A percentile compares a stretch with the other conserved stretches of the same genome.
These are phyloP conservation scores for Camillea tinctor DNA, from an alignment of 2,329 filamentous ascomycete genomes.

Conservation along the genomic window DNA sequence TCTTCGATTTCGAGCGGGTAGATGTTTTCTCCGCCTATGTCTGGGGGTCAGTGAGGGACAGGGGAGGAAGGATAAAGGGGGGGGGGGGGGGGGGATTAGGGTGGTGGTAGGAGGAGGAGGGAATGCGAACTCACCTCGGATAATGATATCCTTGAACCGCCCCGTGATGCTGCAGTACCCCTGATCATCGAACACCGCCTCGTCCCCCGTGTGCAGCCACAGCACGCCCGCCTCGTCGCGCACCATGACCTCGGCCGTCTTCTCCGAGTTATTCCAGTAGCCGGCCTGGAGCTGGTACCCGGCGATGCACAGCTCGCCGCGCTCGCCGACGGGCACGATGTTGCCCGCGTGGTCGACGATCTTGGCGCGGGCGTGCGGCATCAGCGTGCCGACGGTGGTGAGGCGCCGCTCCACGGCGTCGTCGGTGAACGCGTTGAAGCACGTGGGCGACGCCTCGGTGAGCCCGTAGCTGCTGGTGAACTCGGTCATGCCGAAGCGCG, in stretches of 20 bases:
- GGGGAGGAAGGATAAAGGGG: background rate
- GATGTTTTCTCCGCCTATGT: conserved; percentile 65
- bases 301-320: conserved; percentile 74
- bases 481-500: conserved; percentile 71
- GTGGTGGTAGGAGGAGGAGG: background rate
- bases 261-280: conserved; percentile 69
- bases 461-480: conserved; percentile 71
- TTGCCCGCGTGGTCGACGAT: conserved; percentile 68
- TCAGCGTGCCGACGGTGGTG: conserved; percentile 71
- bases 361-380: conserved; percentile 76
- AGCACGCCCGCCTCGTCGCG: conserved; percentile 52
- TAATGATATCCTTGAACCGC: conserved; percentile 78
- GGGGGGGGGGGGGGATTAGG: background rate
- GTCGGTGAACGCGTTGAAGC: conserved; percentile 76
- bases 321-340: conserved; percentile 64
- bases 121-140: conserved; percentile 51
- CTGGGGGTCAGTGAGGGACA: background rate
- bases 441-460: conserved; percentile 76
- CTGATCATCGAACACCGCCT: conserved; percentile 64
- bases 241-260: conserved; percentile 63
- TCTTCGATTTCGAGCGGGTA: conserved; percentile 77
- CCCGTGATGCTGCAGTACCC: conserved; percentile 74
- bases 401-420: conserved; percentile 67
- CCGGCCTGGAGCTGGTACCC: conserved; percentile 73
- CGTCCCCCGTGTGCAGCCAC: conserved; percentile 69